Evolutionary conservation across 176 grass and related monocot genomes (phyloP).

Genomic region (Phoenix roebelenii): DNA sequence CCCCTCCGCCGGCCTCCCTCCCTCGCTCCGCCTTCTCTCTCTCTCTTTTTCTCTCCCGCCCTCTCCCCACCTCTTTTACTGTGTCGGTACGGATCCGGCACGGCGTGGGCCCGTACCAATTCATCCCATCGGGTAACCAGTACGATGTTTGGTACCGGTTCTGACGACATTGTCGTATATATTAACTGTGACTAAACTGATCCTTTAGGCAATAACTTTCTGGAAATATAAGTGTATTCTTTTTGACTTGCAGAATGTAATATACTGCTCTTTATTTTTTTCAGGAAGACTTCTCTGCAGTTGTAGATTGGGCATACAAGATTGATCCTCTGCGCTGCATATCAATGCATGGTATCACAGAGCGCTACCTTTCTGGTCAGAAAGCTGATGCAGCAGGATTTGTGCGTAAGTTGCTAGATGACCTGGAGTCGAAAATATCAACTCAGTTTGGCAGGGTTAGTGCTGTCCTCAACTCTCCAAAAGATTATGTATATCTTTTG

Average conservation of each 20-base stretch:
- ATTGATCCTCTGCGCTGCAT: conserved; percentile 92
- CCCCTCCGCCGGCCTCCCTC: no score
- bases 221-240: background rate
- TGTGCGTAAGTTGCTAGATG: conserved; percentile 83
- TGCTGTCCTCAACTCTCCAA: conserved; percentile 6
- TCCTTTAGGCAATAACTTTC: no score
- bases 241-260: conserved; percentile 1
- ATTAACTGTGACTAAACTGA: no score
- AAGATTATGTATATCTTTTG: conserved; percentile 15
- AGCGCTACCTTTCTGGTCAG: conserved; percentile 95
- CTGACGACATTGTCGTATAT: no score
- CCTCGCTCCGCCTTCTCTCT: no score
- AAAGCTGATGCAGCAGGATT: conserved; percentile 99
- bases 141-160: no score
- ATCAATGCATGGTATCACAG: conserved; percentile 97
- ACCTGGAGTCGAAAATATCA: conserved; percentile 89
- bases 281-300: conserved; percentile 92
- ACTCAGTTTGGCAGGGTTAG: conserved; percentile 81
- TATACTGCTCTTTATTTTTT: conserved; percentile 12
- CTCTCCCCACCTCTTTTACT: no score
- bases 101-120: no score
- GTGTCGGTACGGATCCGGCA: no score
- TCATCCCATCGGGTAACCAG: no score
- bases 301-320: conserved; percentile 96
- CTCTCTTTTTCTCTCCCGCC: no score